phyloP scores from a whole-genome alignment of 2,329 filamentous ascomycete species.

The Lachnellula cervina region DNA sequence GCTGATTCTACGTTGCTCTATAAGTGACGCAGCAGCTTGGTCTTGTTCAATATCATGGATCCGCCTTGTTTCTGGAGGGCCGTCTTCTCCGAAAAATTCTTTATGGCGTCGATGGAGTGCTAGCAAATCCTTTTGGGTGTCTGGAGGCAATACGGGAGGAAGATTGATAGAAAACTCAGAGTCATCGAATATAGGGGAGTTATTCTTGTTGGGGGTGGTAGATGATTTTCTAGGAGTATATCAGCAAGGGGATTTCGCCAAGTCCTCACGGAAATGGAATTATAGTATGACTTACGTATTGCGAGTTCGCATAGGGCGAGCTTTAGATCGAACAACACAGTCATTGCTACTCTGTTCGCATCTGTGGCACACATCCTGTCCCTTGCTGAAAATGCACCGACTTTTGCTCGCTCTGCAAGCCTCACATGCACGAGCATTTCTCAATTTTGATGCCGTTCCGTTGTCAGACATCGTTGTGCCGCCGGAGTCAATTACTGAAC shows the following conservation, averaged over 20 bases:
- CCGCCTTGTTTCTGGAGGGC: neutral
- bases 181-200: conserved; percentile 1
- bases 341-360: conserved; percentile 22
- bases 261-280: neutral
- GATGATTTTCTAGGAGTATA: conserved; percentile 5
- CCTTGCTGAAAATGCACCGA: conserved; percentile 21
- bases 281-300: conserved; percentile 9
- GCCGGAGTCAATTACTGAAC: neutral
- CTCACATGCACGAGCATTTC: conserved; percentile 31
- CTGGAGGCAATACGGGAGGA: conserved; percentile 15
- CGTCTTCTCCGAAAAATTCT: conserved; percentile 19
- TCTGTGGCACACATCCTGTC: conserved; percentile 22
- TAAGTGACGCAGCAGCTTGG: neutral
- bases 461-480: neutral
- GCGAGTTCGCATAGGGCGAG: conserved; percentile 24
- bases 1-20: conserved; percentile 21
- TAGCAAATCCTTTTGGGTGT: conserved; percentile 17
- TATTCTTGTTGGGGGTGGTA: conserved; percentile 1
- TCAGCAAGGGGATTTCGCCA: neutral
- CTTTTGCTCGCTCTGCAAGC: conserved; percentile 28
- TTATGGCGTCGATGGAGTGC: conserved; percentile 22
- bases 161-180: conserved; percentile 25
- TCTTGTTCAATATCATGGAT: neutral
- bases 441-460: conserved; percentile 10
- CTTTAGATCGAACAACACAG: conserved; percentile 28